Conservation (phyloP, 2,329 filamentous ascomycete genomes). For the Podosphaera fusca region DNA sequence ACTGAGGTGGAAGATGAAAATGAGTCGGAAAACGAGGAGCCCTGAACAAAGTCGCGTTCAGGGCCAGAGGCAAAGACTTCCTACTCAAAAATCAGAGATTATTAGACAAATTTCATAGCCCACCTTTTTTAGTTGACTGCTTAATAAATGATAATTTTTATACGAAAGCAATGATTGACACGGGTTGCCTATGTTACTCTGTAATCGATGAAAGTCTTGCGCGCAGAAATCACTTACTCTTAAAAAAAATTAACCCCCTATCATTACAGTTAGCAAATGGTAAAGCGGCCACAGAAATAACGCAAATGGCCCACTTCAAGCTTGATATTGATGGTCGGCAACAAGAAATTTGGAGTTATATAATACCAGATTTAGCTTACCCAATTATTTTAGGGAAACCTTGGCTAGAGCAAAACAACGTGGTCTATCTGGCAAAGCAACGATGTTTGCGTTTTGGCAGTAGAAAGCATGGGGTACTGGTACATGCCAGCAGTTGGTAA, state of each 20-base stretch:
- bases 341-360: neutral
- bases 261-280: neutral
- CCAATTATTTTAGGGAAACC: neutral
- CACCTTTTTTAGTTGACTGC: no score
- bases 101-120: no score
- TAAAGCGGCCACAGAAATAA: neutral
- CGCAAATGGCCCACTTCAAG: neutral
- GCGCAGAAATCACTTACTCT: neutral
- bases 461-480: neutral
- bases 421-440: neutral
- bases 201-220: no score
- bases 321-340: neutral
- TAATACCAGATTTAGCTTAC: neutral
- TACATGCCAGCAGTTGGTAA: neutral
- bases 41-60: neutral
- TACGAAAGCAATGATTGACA: no score
- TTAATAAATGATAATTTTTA: no score
- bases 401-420: neutral
- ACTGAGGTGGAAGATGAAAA: neutral
- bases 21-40: neutral
- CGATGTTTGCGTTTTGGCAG: neutral
- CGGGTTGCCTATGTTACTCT: no score
- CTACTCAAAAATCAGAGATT: no score
- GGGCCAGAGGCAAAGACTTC: neutral
- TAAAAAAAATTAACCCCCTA: neutral